Evolutionary conservation across 2,329 filamentous ascomycete genomes (phyloP).

Genomic region (Teratosphaeria nubilosa): DNA sequence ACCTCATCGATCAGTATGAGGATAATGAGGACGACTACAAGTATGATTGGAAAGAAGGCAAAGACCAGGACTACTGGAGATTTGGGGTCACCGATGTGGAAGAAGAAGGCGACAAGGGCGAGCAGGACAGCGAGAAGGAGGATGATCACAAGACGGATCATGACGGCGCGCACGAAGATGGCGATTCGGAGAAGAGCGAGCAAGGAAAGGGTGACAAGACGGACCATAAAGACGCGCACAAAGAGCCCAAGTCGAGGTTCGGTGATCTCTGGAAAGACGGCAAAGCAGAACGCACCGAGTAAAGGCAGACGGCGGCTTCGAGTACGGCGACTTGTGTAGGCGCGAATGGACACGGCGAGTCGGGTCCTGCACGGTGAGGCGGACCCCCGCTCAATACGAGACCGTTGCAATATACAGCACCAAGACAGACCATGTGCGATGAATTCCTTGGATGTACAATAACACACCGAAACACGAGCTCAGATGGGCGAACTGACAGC

Average conservation of each 20-base stretch:
- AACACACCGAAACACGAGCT: background rate
- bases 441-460: background rate
- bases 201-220: background rate
- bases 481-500: background rate
- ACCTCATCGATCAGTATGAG: constrained; percentile 17
- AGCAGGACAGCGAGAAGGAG: background rate
- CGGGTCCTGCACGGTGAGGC: too few relatives aligned
- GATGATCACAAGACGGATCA: background rate
- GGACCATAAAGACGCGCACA: background rate
- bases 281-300: background rate
- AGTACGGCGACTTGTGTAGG: too few relatives aligned
- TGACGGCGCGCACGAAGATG: background rate
- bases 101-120: background rate
- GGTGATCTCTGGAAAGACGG: background rate
- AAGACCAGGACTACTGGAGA: background rate
- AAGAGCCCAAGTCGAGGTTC: background rate
- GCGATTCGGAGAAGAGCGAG: background rate
- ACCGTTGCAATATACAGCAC: background rate
- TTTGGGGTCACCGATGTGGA: background rate
- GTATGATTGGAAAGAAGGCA: background rate
- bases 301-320: too few relatives aligned
- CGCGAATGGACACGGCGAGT: too few relatives aligned
- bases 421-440: background rate
- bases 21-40: background rate
- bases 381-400: too few relatives aligned